Conservation (phyloP, 495 filamentous ascomycete species). For the Xylaria longipes region DNA sequence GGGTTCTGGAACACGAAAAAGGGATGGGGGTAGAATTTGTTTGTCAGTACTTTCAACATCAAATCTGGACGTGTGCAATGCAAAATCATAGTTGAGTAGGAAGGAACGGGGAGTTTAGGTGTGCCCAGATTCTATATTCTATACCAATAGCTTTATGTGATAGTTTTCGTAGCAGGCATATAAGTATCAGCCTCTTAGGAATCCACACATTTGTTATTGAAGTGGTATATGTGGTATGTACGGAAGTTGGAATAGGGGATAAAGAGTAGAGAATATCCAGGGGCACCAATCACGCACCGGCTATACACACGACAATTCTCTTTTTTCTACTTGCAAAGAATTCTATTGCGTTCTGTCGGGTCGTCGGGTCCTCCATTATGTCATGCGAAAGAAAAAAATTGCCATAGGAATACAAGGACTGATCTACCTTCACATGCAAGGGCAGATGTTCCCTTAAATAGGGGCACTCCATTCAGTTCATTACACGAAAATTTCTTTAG, state of each 20-base stretch:
- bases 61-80: background rate
- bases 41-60: background rate
- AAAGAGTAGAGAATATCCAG: background rate
- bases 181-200: background rate
- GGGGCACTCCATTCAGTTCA: conserved; percentile 4
- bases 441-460: background rate
- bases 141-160: background rate
- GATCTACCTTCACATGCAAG: conserved; percentile 11
- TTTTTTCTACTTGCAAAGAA: background rate
- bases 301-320: background rate
- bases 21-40: background rate
- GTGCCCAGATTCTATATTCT: background rate
- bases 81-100: background rate
- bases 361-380: background rate
- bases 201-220: background rate
- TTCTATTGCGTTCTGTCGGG: background rate
- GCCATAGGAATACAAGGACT: background rate
- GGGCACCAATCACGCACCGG: background rate
- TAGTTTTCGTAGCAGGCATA: background rate
- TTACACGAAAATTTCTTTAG: background rate
- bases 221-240: background rate
- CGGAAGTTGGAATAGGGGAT: background rate
- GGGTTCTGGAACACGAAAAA: background rate
- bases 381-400: background rate
- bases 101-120: background rate